phyloP scores from a whole-genome alignment of 768 basidiomycete genomes.

The Naganishia randhawae region DNA sequence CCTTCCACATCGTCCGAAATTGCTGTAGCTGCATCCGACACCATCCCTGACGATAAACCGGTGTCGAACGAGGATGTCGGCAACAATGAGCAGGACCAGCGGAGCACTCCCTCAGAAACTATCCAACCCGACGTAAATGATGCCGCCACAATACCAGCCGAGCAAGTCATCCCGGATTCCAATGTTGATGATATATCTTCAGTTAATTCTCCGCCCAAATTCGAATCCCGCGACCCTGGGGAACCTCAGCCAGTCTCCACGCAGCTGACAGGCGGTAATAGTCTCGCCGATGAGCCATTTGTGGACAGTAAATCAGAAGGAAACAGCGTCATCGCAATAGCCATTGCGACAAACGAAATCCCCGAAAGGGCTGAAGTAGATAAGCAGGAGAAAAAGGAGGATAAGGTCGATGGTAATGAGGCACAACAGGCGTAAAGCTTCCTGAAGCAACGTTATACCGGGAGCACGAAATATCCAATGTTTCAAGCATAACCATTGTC shows the following conservation, averaged over 20 bases:
- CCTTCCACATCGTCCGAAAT: not conserved
- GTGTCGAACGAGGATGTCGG: not conserved
- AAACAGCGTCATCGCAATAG: not conserved
- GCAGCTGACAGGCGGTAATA: not conserved
- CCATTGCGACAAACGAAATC: not conserved
- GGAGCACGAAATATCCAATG: not conserved
- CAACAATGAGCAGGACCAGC: not conserved
- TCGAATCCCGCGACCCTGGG: not conserved
- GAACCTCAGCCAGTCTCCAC: not conserved
- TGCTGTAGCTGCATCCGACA: not conserved
- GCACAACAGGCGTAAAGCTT: not conserved
- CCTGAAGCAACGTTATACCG: not conserved
- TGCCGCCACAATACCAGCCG: not conserved
- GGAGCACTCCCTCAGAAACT: not conserved
- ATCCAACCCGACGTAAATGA: not conserved
- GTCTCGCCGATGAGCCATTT: not conserved
- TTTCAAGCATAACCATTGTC: not conserved
- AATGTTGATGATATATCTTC: not conserved
- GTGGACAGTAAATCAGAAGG: not conserved
- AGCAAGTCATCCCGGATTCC: not conserved
- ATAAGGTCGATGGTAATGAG: not conserved
- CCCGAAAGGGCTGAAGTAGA: not conserved
- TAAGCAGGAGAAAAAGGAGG: not conserved
- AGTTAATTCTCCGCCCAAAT: not conserved
- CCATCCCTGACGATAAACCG: not conserved